These are phyloP conservation scores for Voacanga thouarsii DNA, from an alignment of 257 asterid species.

Conservation along the genomic window DNA sequence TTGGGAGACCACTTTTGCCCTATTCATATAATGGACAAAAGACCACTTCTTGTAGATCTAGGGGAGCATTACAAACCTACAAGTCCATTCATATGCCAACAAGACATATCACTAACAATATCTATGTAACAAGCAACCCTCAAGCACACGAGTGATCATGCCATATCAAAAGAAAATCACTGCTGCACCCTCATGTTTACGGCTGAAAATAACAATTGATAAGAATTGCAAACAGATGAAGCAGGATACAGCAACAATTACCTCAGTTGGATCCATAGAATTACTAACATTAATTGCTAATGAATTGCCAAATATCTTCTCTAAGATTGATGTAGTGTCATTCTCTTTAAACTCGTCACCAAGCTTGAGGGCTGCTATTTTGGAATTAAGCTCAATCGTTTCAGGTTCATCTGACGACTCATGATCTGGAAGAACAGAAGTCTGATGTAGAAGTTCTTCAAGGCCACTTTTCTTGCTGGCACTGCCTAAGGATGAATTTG, in stretches of 20 bases:
- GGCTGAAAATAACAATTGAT: background rate
- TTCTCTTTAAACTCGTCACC: constrained; percentile 38
- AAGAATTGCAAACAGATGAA: constrained; percentile 4
- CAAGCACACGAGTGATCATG: background rate
- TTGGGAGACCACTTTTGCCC: background rate
- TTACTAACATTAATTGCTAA: constrained; percentile 35
- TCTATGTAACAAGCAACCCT: background rate
- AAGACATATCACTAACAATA: background rate
- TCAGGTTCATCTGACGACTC: constrained; percentile 36
- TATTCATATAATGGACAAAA: background rate
- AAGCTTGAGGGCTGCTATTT: constrained; percentile 34
- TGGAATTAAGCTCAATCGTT: constrained; percentile 30
- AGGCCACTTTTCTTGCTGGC: constrained; percentile 34
- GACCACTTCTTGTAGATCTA: background rate
- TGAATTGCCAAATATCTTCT: constrained; percentile 59
- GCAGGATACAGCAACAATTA: constrained; percentile 22
- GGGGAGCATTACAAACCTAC: background rate
- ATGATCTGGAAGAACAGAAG: constrained; percentile 37
- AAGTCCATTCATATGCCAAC: constrained; percentile 1
- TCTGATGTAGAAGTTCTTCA: constrained; percentile 33
- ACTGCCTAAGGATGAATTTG: constrained; percentile 29
- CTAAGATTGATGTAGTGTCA: constrained; percentile 50
- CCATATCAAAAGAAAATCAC: background rate
- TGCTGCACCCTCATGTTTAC: background rate
- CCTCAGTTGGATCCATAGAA: constrained; percentile 43